Conservation (phyloP, 495 filamentous ascomycete genomes). For the Viridothelium virens region DNA sequence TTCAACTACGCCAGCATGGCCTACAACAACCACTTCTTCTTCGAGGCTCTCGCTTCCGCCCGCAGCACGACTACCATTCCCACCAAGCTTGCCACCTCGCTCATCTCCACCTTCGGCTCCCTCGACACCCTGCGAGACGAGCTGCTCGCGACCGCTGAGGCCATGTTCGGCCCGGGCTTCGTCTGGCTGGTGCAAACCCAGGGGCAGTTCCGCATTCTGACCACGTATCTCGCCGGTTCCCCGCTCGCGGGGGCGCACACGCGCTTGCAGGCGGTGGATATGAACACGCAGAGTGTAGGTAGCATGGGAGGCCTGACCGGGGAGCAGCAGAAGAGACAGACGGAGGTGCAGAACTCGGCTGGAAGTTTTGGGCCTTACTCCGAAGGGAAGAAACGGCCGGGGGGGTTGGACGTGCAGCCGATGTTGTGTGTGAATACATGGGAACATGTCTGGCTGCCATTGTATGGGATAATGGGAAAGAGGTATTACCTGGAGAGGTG, state of each 20-base stretch:
- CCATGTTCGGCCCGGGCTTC: slow-evolving; percentile 95
- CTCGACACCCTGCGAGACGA: slow-evolving; percentile 70
- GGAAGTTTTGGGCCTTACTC: slow-evolving; percentile 42
- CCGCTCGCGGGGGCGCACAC: slow-evolving; percentile 80
- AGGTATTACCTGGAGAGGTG: slow-evolving; percentile 63
- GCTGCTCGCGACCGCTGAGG: slow-evolving; percentile 69
- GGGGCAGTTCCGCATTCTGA: slow-evolving; percentile 60
- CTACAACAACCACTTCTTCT: slow-evolving; percentile 96
- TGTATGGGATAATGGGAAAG: slow-evolving; percentile 80
- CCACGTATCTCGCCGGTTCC: slow-evolving; percentile 85
- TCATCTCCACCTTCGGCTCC: slow-evolving; percentile 65
- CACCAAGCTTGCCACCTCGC: slow-evolving; percentile 38
- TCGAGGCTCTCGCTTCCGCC: slow-evolving; percentile 46
- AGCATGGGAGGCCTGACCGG: slow-evolving; percentile 11
- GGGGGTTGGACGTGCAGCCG: slow-evolving; percentile 63
- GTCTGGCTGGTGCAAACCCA: slow-evolving; percentile 72
- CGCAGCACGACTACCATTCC: slow-evolving; percentile 5
- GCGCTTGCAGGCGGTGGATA: slow-evolving; percentile 69
- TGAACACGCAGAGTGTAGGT: slow-evolving; percentile 54
- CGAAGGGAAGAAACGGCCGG: slow-evolving; percentile 46
- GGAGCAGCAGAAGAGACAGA: slow-evolving; percentile 13
- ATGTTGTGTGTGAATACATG: slow-evolving; percentile 89
- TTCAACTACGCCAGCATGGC: slow-evolving; percentile 98
- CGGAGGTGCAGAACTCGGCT: slow-evolving; percentile 30
- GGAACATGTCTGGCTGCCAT: slow-evolving; percentile 86